Percentiles rank a stretch among this genome's conserved stretches.
Evolutionary conservation across 2,329 filamentous ascomycete genomes (phyloP).

Genomic region (Periglandula ipomoeae): DNA sequence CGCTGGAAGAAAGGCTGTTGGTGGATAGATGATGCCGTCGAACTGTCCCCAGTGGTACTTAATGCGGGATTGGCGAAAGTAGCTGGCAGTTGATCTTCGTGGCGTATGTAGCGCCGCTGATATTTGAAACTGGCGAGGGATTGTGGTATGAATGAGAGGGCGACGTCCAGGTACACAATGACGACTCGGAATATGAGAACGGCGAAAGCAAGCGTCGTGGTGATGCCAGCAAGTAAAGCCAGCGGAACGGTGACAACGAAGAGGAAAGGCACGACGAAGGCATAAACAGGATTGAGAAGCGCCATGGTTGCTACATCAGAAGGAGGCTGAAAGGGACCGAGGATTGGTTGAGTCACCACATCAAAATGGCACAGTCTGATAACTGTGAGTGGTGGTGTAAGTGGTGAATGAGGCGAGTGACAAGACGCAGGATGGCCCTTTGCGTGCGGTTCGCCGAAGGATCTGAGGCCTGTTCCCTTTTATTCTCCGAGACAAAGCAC

Average conservation of each 20-base stretch:
- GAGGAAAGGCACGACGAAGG: constrained; percentile 52
- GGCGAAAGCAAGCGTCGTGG: constrained; percentile 51
- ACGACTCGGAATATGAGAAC: constrained; percentile 52
- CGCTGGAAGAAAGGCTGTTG: constrained; percentile 11
- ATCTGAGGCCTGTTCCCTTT: too few species aligned
- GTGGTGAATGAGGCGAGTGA: background rate
- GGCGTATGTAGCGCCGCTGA: constrained; percentile 16
- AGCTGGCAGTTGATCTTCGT: constrained; percentile 3
- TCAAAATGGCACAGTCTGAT: background rate
- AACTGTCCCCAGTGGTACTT: constrained; percentile 12
- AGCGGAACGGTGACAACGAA: constrained; percentile 54
- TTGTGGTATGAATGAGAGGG: constrained; percentile 46
- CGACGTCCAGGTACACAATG: constrained; percentile 55
- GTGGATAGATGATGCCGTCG: constrained; percentile 6
- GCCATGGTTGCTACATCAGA: constrained; percentile 30
- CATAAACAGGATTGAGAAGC: constrained; percentile 44
- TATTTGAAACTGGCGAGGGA: constrained; percentile 36
- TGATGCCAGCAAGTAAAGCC: constrained; percentile 52
- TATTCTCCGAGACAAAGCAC: background rate
- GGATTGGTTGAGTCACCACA: background rate
- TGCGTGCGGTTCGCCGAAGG: too few species aligned
- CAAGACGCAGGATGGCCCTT: too few species aligned
- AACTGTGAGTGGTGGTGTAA: too few species aligned
- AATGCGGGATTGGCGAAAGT: constrained; percentile 12
- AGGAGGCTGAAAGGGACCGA: background rate